Conservation (phyloP, 495 filamentous ascomycete genomes). For the Clavariopsis aquatica region DNA sequence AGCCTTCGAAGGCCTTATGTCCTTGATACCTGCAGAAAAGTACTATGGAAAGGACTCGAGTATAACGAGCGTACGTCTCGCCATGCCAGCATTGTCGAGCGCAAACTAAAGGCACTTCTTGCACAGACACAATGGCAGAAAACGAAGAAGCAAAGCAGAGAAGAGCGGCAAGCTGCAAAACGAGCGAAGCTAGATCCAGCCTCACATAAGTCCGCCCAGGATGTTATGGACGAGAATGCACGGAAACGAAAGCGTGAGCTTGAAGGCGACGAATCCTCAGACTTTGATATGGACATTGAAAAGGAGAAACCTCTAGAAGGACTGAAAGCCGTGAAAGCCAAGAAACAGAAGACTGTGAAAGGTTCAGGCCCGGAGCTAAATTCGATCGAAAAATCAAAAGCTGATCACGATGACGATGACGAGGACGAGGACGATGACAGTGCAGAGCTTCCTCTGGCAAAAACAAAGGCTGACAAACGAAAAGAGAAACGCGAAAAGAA, state of each 20-base stretch:
- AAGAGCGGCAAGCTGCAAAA: conserved; percentile 44
- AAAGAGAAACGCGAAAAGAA: conserved; percentile 47
- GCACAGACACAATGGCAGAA: conserved; percentile 47
- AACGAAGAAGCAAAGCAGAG: conserved; percentile 50
- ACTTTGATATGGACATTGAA: conserved; percentile 33
- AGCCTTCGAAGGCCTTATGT: conserved; percentile 88
- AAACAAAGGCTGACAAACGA: conserved; percentile 46
- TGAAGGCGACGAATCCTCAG: conserved; percentile 36
- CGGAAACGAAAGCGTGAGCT: conserved; percentile 47
- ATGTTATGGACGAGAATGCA: conserved; percentile 57
- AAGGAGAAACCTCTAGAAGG: conserved; percentile 37
- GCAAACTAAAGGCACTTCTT: conserved; percentile 16
- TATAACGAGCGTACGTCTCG: conserved; percentile 74
- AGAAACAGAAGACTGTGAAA: conserved; percentile 48
- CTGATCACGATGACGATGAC: conserved; percentile 43
- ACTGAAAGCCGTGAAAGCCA: conserved; percentile 42
- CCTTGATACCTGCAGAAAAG: conserved; percentile 87
- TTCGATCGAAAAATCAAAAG: conserved; percentile 40
- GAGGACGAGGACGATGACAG: conserved; percentile 42
- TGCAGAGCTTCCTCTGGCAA: conserved; percentile 30
- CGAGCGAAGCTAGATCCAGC: conserved; percentile 76
- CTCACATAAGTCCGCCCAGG: conserved; percentile 62
- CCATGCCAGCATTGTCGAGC: conserved; percentile 2
- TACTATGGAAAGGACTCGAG: conserved; percentile 85
- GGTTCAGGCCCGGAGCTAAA: conserved; percentile 45